Evolutionary conservation across 768 basidiomycete genomes (phyloP), one percentile per base, ranked within the genome.

Genomic region (Hericium rajendrae): DNA sequence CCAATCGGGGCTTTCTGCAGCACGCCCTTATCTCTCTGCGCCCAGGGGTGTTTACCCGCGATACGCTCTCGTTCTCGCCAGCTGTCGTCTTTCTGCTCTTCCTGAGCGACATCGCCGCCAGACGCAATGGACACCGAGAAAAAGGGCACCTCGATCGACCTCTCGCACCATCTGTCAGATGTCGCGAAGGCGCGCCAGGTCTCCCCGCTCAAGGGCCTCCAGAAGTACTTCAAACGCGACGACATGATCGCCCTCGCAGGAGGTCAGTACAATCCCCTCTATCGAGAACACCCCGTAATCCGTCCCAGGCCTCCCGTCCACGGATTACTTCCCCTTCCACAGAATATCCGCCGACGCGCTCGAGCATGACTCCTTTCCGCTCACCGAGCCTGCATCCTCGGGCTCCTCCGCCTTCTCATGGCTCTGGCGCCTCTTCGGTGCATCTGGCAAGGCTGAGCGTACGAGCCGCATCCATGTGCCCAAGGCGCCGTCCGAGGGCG

Each of bases 291-390:
- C 32, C 6, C 32, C 32, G 32, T 32, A 32, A 32, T 8, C 9
- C 38, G 20, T 39, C 26, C 53, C 41, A 85, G 86, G 86, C 11
- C 64, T 86, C 24, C 88, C 90, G 0, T 76, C 73, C 59, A 81
- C 87, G 8, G 76, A 75, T 0, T 85, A 83, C 67, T 91, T 88
- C 67, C 86, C 87, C 0, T 86, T 86, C 66, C 75, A 83, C 20
- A 72, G 76, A 32, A 61, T 92, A 48, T 78, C 79, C 2, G 83
- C 79, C 13, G 74, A 82, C 38, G 74, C 76, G 8, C 75, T 85
- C 32, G 67, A 74, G 2, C 66, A 72, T 1, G 79, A 84, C 61
- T 73, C 77, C 4, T 80, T 81, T 60, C 72, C 82, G 12, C 65
- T 78, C 16, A 67, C 70, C 18, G 56, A 60, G 2, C 51, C 62